Evolutionary conservation across 306 rosid genomes (phyloP), one percentile per base, ranked within the genome.

Genomic region (Trifolium subterraneum): DNA sequence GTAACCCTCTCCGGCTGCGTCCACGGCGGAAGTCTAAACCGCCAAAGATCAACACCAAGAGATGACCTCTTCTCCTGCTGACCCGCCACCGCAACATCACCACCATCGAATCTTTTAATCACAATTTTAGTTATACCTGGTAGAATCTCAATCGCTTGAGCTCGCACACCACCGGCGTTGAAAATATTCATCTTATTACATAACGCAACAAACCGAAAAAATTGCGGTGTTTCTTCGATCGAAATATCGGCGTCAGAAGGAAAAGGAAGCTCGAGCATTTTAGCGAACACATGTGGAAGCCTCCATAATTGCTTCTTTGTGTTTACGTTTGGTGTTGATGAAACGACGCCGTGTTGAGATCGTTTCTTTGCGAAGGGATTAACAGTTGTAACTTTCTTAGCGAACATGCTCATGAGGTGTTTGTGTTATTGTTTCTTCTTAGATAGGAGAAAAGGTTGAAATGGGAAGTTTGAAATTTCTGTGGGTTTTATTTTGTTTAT

Each of bases 261-360:
- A 22, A 81, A 60, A 22, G 92, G 92, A 13, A 88, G 92, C 23
- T 85, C 86, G 1, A 88, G 86, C 48, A 76, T 81, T 45, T 78
- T 79, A 5, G 83, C 85, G 25, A 88, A 88, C 7, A 85, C 80
- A 70, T 88, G 92, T 4, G 92, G 92, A 3, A 88, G 82, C 71
- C 83, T 81, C 77, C 81, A 68, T 16, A 88, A 8, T 2, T 36
- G 88, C 76, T 81, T 85, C 44, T 73, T 83, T 4, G 71, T 2
- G 45, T 13, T 64, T 15, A 68, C 3, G 47, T 0, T 64, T n/a
- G 82, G 27, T 0, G 25, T 3, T 0, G 84, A 62, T 1, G 88
- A 79, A 81, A 77, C 77, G 56, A 78, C 77, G 19, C 52, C 76
- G 72, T 62, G 64, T 7, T 81, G 81, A 10, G 71, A 42, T 0